Evolutionary conservation across 805 yeast genomes (phyloP), one percentile per base, ranked within the genome.

Genomic region (Suhomyces pyralidae): DNA sequence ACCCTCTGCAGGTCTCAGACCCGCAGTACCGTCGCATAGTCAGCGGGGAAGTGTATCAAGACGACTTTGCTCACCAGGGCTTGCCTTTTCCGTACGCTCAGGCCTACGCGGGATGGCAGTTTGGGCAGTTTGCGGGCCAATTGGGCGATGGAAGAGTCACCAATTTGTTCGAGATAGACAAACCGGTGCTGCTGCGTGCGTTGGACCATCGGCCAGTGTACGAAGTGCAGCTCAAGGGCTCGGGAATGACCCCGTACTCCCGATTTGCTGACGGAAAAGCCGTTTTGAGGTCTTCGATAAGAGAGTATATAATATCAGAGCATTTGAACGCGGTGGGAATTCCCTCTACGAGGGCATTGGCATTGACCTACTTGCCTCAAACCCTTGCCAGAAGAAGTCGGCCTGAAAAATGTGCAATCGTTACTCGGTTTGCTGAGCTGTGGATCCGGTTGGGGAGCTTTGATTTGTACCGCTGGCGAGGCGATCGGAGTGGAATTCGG

Each of bases 261-360:
- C 79, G 99, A 54, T 93, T 92, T 76, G 98, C 97, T 0, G 99
- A 93, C 70, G 99, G 99, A 3, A 90, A 90, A 63, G 97, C 98
- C 0, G 96, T 91, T 5, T 62, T 93, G 30, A 72, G 97, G 55
- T 90, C 97, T 2, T 85, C 96, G 46, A 83, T 94, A 36, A 76
- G 98, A 34, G 99, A 93, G 65, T 92, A 88, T 54, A 77, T 93
- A 47, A 86, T 88, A 1, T 85, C 94, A 4, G 98, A 94, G 63
- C 83, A 89, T 25, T 72, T 94, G 49, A 68, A 87, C 64, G 86
- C 89, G 2, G 80, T 94, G 24, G 92, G 94, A 0, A 85, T 93
- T 6, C 97, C 97, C 2, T 76, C 96, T 0, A 86, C 97, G 0
- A 76, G 98, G 50, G 96, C 97, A 0, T 67, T 93, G 42, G 78